Evolutionary conservation across 805 yeast species (phyloP).

Genomic region (Hyphopichia homilentoma): DNA sequence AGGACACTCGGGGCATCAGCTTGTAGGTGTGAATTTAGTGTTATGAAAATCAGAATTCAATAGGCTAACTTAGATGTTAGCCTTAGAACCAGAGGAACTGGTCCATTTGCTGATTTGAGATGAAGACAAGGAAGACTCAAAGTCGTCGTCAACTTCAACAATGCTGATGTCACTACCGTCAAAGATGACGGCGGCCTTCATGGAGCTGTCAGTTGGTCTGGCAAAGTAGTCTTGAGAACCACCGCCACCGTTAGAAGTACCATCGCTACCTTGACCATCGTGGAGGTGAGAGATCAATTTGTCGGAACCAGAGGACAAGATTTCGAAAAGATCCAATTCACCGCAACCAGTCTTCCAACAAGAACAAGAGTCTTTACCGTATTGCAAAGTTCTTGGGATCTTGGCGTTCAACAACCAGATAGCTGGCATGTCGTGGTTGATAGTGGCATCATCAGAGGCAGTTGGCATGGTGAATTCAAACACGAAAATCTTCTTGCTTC

Average conservation of each 20-base stretch:
- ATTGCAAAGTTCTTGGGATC: constrained; percentile 94
- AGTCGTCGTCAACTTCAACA: constrained; percentile 55
- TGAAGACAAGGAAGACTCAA: constrained; percentile 40
- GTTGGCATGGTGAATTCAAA: constrained; percentile 94
- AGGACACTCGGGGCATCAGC: no score
- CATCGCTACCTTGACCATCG: constrained; percentile 67
- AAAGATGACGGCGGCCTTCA: constrained; percentile 91
- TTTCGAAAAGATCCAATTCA: constrained; percentile 93
- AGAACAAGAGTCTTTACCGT: constrained; percentile 80
- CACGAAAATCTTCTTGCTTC: constrained; percentile 78
- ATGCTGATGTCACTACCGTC: constrained; percentile 52
- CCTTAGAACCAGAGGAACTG: constrained; percentile 39
- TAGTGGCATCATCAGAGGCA: constrained; percentile 42
- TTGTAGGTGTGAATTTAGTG: no score
- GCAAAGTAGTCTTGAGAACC: constrained; percentile 82
- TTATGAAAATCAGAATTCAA: no score
- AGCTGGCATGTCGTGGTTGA: constrained; percentile 95
- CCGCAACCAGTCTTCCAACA: constrained; percentile 99
- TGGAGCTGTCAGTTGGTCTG: constrained; percentile 74
- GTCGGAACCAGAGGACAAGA: constrained; percentile 70
- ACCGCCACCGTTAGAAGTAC: constrained; percentile 62
- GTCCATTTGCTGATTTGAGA: constrained; percentile 62
- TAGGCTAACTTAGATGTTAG: no score
- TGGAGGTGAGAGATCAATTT: constrained; percentile 81
- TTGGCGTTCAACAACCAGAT: constrained; percentile 93